Evolutionary conservation across 345 rosid species (phyloP), one percentile per base, ranked within the genome.

Genomic region (Acer yangbiense): DNA sequence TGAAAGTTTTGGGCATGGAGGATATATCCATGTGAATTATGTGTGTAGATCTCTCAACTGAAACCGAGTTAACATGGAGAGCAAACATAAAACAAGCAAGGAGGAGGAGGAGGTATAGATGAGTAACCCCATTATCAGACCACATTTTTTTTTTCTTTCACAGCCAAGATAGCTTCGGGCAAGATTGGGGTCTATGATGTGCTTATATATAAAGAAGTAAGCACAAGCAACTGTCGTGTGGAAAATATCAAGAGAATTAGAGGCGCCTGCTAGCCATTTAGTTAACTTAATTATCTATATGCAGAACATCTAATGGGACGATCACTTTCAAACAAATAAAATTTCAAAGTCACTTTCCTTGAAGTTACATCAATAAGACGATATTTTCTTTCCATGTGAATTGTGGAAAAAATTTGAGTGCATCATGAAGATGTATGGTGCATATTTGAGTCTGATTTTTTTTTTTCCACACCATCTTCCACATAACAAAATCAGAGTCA

Each of bases 1-100:
- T 5, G 57, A 80, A 82, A 11, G 18, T 41, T 65, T 75, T 76
- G 66, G 84, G 81, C 78, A 82, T 77, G 29, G 39, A 12, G 16
- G 84, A 74, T 69, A 74, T 69, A 76, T 81, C 84, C 84, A 77
- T 77, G 25, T 81, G 84, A 57, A 81, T 80, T 63, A 78, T 78
- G 14, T 55, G 72, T 35, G 76, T 69, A 0, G 70, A 43, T 58
- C 82, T 74, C 55, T 72, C 65, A 2, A 54, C 11, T 27, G 63
- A 75, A 43, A 17, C 9, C 44, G 69, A 44, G 27, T 74, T 52
- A 10, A 70, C 69, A 41, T 9, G 57, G 57, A 14, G 25, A 23
- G 16, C 61, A n/a, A 46, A 63, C 18, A 41, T 44, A 67, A 66
- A 68, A 55, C 62, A 67, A 55, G 35, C 9, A 39, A 76, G 41